A percentile compares a stretch with the other conserved stretches of the same genome.
Conservation (phyloP, 495 filamentous ascomycete genomes). For the Talaromyces proteolyticus region DNA sequence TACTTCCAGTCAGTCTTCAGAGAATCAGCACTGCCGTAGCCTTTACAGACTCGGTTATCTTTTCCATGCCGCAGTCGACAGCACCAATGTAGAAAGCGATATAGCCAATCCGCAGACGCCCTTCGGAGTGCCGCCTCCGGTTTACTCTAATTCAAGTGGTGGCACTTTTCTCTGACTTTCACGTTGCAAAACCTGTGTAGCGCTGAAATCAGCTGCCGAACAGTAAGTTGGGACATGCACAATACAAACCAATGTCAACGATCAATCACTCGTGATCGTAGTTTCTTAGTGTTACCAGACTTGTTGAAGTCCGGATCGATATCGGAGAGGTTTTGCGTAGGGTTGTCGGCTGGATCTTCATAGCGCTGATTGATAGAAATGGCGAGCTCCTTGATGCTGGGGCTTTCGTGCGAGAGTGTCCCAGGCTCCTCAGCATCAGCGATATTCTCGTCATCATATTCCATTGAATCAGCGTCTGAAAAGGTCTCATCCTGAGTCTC, state of each 20-base stretch:
- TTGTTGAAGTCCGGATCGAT: background rate
- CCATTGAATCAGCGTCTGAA: too few relatives aligned
- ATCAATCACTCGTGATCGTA: too few relatives aligned
- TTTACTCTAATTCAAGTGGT: slow-evolving; percentile 8
- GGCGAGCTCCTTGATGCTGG: background rate
- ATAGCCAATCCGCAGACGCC: slow-evolving; percentile 9
- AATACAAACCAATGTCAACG: too few relatives aligned
- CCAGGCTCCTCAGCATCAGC: background rate
- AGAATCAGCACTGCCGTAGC: slow-evolving; percentile 12
- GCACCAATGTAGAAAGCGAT: slow-evolving; percentile 16
- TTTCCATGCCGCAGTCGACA: slow-evolving; percentile 10
- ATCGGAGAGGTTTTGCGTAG: background rate
- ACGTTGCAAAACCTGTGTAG: background rate
- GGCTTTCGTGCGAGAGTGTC: background rate
- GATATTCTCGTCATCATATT: too few relatives aligned
- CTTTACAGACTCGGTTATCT: slow-evolving; percentile 10
- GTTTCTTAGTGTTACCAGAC: too few relatives aligned
- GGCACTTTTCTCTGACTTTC: background rate
- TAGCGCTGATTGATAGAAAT: background rate
- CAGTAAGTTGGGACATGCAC: too few relatives aligned
- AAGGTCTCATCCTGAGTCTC: too few relatives aligned
- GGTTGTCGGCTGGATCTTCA: background rate
- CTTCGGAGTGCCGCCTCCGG: slow-evolving; percentile 8
- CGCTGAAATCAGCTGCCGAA: too few relatives aligned
- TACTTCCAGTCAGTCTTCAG: slow-evolving; percentile 15